phyloP scores from a whole-genome alignment of 192 early-diverging fungal genomes.

The Entomortierella parvispora region DNA sequence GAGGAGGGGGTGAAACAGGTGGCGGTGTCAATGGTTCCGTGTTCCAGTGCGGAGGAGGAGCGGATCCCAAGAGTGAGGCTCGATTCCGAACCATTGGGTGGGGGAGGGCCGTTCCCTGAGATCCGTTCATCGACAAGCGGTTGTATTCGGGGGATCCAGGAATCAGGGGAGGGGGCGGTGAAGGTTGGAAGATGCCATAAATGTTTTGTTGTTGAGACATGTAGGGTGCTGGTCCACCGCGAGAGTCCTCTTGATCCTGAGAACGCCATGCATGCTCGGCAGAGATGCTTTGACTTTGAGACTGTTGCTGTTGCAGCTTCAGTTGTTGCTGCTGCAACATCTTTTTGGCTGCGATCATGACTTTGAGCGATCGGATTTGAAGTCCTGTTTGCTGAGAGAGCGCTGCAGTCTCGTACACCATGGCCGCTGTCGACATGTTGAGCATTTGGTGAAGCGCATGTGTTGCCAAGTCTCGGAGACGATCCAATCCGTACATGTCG shows the following conservation, averaged over 20 bases:
- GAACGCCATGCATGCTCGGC: constrained; percentile 43
- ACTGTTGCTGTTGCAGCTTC: constrained; percentile 50
- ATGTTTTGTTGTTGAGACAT: constrained; percentile 42
- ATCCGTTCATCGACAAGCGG: constrained; percentile 31
- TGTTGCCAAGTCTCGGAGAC: constrained; percentile 65
- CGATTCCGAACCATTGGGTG: constrained; percentile 48
- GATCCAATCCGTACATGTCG: constrained; percentile 65
- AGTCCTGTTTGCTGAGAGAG: constrained; percentile 69
- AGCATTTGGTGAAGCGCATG: constrained; percentile 70
- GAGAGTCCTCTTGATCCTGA: neutral
- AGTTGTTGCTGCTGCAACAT: constrained; percentile 58
- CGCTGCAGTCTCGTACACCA: constrained; percentile 75
- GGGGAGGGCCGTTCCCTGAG: constrained; percentile 30
- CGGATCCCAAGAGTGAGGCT: constrained; percentile 23
- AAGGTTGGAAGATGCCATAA: constrained; percentile 40
- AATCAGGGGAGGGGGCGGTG: constrained; percentile 34
- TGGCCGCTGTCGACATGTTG: constrained; percentile 66
- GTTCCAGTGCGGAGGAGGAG: constrained; percentile 40
- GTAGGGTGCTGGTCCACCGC: constrained; percentile 8
- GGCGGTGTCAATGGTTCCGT: constrained; percentile 47
- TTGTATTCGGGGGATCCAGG: constrained; percentile 34
- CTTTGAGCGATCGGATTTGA: constrained; percentile 65
- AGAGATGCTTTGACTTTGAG: constrained; percentile 35
- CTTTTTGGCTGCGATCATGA: constrained; percentile 65
- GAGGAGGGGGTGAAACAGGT: constrained; percentile 40